phyloP scores from a whole-genome alignment of 2,329 filamentous ascomycete genomes.

The Penicillium freii region DNA sequence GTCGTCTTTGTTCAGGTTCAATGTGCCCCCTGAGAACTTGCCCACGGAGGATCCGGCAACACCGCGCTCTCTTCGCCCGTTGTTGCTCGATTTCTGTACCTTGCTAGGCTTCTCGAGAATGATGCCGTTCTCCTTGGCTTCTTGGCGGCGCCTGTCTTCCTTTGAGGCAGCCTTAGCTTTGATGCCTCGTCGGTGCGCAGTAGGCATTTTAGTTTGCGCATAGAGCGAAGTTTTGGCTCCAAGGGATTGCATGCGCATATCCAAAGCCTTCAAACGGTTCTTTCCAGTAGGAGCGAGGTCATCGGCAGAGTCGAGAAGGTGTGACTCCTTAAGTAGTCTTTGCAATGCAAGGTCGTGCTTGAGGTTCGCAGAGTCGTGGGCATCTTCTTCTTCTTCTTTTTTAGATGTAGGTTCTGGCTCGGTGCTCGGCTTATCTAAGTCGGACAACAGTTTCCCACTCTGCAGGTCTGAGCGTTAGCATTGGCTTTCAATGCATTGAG shows the following conservation, averaged over 20 bases:
- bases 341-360: slow-evolving; percentile 92
- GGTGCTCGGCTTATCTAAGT: slow-evolving; percentile 18
- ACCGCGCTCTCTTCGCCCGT: slow-evolving; percentile 54
- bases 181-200: slow-evolving; percentile 84
- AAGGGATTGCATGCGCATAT: slow-evolving; percentile 77
- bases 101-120: slow-evolving; percentile 67
- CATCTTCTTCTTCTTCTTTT: slow-evolving; percentile 53
- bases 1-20: slow-evolving; percentile 76
- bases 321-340: slow-evolving; percentile 84
- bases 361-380: slow-evolving; percentile 64
- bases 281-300: slow-evolving; percentile 62
- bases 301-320: slow-evolving; percentile 67
- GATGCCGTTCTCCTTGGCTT: slow-evolving; percentile 87
- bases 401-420: slow-evolving; percentile 25
- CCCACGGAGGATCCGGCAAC: slow-evolving; percentile 79
- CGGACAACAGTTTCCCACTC: slow-evolving; percentile 50
- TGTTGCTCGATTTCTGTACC: slow-evolving; percentile 30
- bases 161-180: slow-evolving; percentile 60
- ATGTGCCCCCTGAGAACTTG: slow-evolving; percentile 72
- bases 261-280: slow-evolving; percentile 75
- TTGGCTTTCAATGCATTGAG: neutral
- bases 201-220: slow-evolving; percentile 82
- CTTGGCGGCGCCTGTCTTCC: slow-evolving; percentile 69
- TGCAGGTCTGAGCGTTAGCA: slow-evolving; percentile 18
- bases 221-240: slow-evolving; percentile 75